Evolutionary conservation across 2,329 filamentous ascomycete genomes (phyloP), one percentile per base, ranked within the genome.

Genomic region (Aspergillus eucalypticola): DNA sequence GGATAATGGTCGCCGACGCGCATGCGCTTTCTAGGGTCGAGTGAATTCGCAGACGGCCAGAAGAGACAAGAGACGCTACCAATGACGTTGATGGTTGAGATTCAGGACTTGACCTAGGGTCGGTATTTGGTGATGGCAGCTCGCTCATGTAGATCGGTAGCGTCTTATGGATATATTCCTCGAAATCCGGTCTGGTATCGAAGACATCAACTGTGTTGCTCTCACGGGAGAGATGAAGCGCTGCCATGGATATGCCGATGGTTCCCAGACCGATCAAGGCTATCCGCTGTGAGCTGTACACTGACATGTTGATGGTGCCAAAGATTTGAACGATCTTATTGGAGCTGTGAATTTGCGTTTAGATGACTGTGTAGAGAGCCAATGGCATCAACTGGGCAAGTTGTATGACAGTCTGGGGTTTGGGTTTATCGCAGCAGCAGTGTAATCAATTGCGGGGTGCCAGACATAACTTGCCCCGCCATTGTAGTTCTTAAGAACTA

Each of bases 211-310:
- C 56, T 42, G 53, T 61, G 19, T 53, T 62, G 39, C 61, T 67
- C 25, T 60, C 52, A 29, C 58, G 63, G 19, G 56, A 56, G 41
- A 71, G 62, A 60, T 71, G 69, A 25, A 71, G 65, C 5, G 83
- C 82, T 8, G 82, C 82, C 68, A 85, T 84, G 7, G 83, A 83
- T 42, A 86, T 78, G 29, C 84, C 84, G 39, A 86, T 86, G 19
- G 78, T 78, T n/a, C 78, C 76, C 5, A 76, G 64, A 5, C 78
- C 76, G 50, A 79, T 71, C 19, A 79, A 63, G 17, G 78, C 70
- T 56, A 79, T 73, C n/a, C 60, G 60, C 25, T 64, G 63, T 17
- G 54, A 59, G n/a, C 17, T 42, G 17, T 42, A 59, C 10, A 21
- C 32, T 3, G 63, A 60, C 64, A 67, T 61, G 2, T n/a, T 27